phyloP scores from a whole-genome alignment of 257 asterid genomes.

The Przewalskia tangutica region DNA sequence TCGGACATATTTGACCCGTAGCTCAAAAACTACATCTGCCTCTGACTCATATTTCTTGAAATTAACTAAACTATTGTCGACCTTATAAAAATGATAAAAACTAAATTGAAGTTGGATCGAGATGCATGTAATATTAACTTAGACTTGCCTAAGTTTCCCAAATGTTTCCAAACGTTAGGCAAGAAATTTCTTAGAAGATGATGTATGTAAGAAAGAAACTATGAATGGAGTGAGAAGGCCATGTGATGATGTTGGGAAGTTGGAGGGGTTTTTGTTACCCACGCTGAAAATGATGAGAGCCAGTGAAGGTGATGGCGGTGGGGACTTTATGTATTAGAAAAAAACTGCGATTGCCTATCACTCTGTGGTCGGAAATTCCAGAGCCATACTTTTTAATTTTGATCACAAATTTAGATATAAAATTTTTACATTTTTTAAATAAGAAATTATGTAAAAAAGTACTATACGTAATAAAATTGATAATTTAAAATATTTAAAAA shows the following conservation, averaged over 20 bases:
- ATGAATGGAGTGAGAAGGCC: neutral
- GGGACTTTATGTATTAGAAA: neutral
- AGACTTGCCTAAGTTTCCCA: neutral
- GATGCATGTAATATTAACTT: neutral
- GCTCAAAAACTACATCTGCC: neutral
- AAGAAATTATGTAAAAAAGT: neutral
- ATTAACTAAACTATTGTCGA: neutral
- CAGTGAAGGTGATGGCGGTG: neutral
- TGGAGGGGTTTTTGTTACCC: neutral
- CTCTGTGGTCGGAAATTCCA: no score
- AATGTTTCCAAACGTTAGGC: constrained; percentile 1
- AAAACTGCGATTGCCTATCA: neutral
- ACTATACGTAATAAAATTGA: neutral
- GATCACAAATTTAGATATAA: no score
- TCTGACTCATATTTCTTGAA: neutral
- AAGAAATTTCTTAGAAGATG: neutral
- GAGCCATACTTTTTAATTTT: no score
- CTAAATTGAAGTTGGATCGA: neutral
- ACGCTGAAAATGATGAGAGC: constrained; percentile 7
- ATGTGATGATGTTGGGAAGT: constrained; percentile 8
- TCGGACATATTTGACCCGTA: no score
- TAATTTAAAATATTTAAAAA: neutral
- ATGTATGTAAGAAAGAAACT: neutral
- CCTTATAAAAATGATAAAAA: no score
- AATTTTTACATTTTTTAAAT: no score